These are phyloP conservation scores for Leucaena leucocephala DNA, from an alignment of 306 rosid species.

Conservation along the genomic window DNA sequence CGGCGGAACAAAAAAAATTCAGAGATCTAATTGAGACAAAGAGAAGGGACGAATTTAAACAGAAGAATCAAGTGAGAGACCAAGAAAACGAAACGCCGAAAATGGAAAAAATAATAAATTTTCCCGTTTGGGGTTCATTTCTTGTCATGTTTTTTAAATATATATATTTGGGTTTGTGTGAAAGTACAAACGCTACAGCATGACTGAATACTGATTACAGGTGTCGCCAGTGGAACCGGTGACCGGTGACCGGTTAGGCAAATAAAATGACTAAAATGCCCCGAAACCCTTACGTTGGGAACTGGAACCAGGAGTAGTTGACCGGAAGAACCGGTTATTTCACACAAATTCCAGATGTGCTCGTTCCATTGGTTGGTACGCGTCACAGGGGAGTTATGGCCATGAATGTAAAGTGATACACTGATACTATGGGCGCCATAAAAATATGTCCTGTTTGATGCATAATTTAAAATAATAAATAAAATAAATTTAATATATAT, in stretches of 20 bases:
- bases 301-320: neutral
- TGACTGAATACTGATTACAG: slow-evolving; percentile 35
- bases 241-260: too few relatives aligned
- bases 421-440: neutral
- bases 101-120: neutral
- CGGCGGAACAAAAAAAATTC: slow-evolving; percentile 5
- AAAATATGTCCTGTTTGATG: too few relatives aligned
- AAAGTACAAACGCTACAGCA: neutral
- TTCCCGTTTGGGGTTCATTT: neutral
- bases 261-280: too few relatives aligned
- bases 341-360: slow-evolving; percentile 40
- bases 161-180: neutral
- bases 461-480: too few relatives aligned
- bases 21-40: slow-evolving; percentile 12
- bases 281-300: neutral
- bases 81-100: slow-evolving; percentile 28
- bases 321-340: slow-evolving; percentile 42
- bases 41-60: neutral
- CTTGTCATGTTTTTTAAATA: neutral
- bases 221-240: slow-evolving; percentile 36
- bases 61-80: slow-evolving; percentile 18
- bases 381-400: slow-evolving; percentile 51
- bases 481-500: too few relatives aligned
- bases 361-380: slow-evolving; percentile 53
- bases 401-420: neutral